These are phyloP conservation scores for Maudiozyma saulgeensis DNA, from an alignment of 805 yeast species.

Conservation along the genomic window DNA sequence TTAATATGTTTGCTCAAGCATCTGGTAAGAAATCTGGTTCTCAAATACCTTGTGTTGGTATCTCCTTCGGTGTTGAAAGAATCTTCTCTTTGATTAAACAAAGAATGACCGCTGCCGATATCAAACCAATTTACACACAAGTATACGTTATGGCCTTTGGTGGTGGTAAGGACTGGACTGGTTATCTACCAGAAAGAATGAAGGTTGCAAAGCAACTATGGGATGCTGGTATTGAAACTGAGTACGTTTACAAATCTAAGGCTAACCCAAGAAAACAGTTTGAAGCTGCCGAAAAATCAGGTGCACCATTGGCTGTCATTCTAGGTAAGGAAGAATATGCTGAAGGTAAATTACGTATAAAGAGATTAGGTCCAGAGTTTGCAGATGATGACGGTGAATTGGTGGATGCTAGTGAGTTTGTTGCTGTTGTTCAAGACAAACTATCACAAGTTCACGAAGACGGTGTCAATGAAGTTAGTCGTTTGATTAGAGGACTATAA, in stretches of 20 bases:
- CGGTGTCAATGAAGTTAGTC: conserved; percentile 56
- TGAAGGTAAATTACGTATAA: conserved; percentile 74
- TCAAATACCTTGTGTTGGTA: conserved; percentile 93
- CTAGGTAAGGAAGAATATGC: conserved; percentile 87
- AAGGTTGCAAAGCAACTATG: conserved; percentile 70
- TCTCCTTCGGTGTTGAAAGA: conserved; percentile 95
- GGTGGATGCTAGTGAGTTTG: conserved; percentile 52
- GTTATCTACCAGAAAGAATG: conserved; percentile 90
- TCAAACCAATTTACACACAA: conserved; percentile 82
- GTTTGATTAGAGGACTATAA: conserved; percentile 49
- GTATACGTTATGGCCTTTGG: conserved; percentile 97
- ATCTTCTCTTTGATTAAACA: conserved; percentile 81
- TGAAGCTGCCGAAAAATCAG: conserved; percentile 93
- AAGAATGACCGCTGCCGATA: conserved; percentile 44
- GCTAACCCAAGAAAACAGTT: conserved; percentile 94
- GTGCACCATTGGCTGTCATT: conserved; percentile 83
- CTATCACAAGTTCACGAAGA: conserved; percentile 41
- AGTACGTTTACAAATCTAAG: conserved; percentile 84
- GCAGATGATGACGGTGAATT: conserved; percentile 81
- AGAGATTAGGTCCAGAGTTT: conserved; percentile 82
- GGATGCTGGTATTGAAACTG: conserved; percentile 83
- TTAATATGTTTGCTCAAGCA: conserved; percentile 87
- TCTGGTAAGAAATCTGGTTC: conserved; percentile 59
- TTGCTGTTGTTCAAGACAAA: conserved; percentile 41
- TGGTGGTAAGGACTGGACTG: conserved; percentile 94